Evolutionary conservation across 805 yeast genomes (phyloP), one percentile per base, ranked within the genome.

Genomic region (Saccharomycopsis olivae): DNA sequence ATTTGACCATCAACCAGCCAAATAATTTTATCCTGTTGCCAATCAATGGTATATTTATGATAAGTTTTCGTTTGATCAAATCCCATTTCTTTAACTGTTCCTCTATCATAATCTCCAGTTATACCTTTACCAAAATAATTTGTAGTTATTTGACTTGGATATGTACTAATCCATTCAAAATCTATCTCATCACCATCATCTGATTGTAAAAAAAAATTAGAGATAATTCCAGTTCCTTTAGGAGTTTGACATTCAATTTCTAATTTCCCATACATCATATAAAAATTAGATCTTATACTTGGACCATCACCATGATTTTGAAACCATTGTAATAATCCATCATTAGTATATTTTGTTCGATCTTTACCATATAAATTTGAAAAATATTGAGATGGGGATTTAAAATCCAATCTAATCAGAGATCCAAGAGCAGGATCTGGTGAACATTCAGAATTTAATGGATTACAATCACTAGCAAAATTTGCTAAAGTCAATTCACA

Each of bases 201-300:
- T 13, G 39, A 35, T 30, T 85, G 94, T 41, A 87, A 66, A 48
- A 78, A 84, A 50, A 87, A 75, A 2, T 92, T 78, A 0, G 95
- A 79, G n/a, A 85, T 73, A 32, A 87, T 68, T 47, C 96, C 96
- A 16, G 59, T 59, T 19, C 95, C 96, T n/a, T 69, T 61, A 3
- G 92, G 87, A 14, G 88, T 82, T 55, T 77, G 69, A 46, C 81
- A 57, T 1, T 65, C 65, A 4, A 75, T 85, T 56, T 83, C 94
- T 21, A 86, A 72, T 47, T 75, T 75, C 43, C 96, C 96, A 58
- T 78, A 88, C 92, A 87, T 83, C 51, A 88, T 73, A 61, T 84
- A 84, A 56, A 82, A 85, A 47, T 78, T 70, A 3, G 94, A 83
- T 50, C 67, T 69, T 40, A 86, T 59, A 4, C 87, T 70, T 3